Conservation (phyloP, 176 grass and related monocot genomes). For the Neostapfia colusana region DNA sequence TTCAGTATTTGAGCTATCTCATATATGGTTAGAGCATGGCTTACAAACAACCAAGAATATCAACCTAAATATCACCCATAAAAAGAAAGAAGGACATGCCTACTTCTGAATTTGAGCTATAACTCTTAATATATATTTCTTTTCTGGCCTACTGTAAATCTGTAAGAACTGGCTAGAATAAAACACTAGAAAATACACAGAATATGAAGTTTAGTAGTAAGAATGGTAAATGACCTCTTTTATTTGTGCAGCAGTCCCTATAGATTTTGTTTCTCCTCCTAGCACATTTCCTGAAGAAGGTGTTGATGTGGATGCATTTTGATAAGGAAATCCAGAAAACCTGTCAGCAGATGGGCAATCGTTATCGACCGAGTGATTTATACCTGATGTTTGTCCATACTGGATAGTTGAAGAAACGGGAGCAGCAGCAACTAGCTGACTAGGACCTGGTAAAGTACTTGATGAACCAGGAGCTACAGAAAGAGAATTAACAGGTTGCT, state of each 20-base stretch:
- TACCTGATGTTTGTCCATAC: constrained; percentile 40
- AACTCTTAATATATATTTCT: not conserved
- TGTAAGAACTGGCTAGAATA: constrained; percentile 3
- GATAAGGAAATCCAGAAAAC: constrained; percentile 28
- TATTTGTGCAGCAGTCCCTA: constrained; percentile 33
- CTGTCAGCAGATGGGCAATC: constrained; percentile 29
- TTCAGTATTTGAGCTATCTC: not conserved
- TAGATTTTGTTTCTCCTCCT: constrained; percentile 46
- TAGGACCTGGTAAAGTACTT: constrained; percentile 46
- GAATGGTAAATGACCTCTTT: constrained; percentile 49
- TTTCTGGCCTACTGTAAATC: not conserved
- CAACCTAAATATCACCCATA: not conserved
- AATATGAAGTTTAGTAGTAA: constrained; percentile 26
- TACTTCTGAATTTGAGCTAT: constrained; percentile 1
- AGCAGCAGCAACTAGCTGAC: constrained; percentile 40
- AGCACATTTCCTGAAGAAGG: constrained; percentile 33
- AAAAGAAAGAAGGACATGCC: not conserved
- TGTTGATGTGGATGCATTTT: constrained; percentile 35
- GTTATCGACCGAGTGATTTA: constrained; percentile 36
- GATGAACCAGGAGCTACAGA: constrained; percentile 47
- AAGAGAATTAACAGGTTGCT: constrained; percentile 49
- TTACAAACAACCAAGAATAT: not conserved
- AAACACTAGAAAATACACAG: constrained; percentile 14
- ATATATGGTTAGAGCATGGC: constrained; percentile 4
- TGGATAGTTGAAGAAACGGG: constrained; percentile 43